Evolutionary conservation across 2,329 filamentous ascomycete species (phyloP).

Genomic region (Trichoderma lentiforme): DNA sequence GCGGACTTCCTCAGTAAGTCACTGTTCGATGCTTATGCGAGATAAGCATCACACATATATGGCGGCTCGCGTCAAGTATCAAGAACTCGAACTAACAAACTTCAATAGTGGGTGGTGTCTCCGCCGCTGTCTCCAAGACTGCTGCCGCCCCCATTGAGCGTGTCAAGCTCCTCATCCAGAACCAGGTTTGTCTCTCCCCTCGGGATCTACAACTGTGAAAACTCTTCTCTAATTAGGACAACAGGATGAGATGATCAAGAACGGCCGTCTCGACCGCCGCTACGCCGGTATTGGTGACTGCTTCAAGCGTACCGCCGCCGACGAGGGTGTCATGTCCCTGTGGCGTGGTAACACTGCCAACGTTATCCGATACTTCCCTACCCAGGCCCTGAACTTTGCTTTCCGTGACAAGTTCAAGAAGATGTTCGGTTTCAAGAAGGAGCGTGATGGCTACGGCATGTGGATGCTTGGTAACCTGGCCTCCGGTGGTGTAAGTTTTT

Average conservation of each 20-base stretch:
- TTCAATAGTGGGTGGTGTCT: constrained; percentile 93
- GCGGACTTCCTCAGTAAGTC: constrained; percentile 98
- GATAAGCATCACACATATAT: neutral
- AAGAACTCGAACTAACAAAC: constrained; percentile 21
- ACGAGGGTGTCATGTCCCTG: constrained; percentile 91
- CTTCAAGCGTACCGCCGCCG: constrained; percentile 85
- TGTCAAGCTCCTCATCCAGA: constrained; percentile 99
- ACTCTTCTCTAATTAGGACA: constrained; percentile 31
- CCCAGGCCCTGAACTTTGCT: constrained; percentile 99
- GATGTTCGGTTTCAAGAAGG: constrained; percentile 99
- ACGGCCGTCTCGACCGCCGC: constrained; percentile 95
- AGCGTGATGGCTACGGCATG: constrained; percentile 94
- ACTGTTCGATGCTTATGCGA: constrained; percentile 18
- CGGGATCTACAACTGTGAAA: neutral
- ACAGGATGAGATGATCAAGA: constrained; percentile 99
- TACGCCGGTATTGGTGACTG: constrained; percentile 93
- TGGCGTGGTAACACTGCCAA: constrained; percentile 99
- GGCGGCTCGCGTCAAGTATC: constrained; percentile 14
- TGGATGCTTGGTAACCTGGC: constrained; percentile 99
- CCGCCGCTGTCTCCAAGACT: constrained; percentile 99
- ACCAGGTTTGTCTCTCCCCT: constrained; percentile 72
- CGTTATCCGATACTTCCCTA: constrained; percentile 99
- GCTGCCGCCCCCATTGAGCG: constrained; percentile 99
- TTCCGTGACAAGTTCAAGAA: constrained; percentile 99
- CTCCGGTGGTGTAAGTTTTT: constrained; percentile 88